Conservation (phyloP, 352 stramenopile species). For the Phytopythium litorale region DNA sequence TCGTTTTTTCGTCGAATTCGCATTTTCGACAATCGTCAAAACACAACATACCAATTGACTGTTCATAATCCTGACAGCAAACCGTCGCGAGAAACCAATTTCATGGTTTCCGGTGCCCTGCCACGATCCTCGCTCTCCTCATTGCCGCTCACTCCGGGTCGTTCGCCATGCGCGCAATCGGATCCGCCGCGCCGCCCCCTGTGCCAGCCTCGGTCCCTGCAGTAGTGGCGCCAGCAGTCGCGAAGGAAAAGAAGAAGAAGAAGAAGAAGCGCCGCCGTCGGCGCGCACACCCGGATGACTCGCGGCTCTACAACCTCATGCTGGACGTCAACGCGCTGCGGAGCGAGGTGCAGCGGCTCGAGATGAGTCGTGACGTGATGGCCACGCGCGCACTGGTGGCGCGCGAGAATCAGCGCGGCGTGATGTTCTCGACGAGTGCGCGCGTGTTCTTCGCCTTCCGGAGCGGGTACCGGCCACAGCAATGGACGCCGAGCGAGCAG, state of each 20-base stretch:
- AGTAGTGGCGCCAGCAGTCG: too few relatives aligned
- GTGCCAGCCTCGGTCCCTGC: background rate
- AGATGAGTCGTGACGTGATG: background rate
- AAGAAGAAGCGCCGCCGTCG: background rate
- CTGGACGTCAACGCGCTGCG: constrained; percentile 24
- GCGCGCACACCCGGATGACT: constrained; percentile 9
- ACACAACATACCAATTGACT: too few relatives aligned
- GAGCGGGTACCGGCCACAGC: background rate
- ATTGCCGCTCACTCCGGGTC: too few relatives aligned
- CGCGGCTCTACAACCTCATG: constrained; percentile 17
- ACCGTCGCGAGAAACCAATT: too few relatives aligned
- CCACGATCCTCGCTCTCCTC: too few relatives aligned
- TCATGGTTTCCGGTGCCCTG: too few relatives aligned
- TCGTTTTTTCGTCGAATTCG: too few relatives aligned
- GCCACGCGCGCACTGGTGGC: background rate
- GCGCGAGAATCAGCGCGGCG: too few relatives aligned
- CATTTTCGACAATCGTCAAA: too few relatives aligned
- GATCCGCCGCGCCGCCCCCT: background rate
- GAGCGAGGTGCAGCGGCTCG: constrained; percentile 13
- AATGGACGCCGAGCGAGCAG: background rate
- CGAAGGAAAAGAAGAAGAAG: too few relatives aligned
- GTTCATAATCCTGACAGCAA: too few relatives aligned
- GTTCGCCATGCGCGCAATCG: background rate
- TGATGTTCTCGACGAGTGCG: background rate
- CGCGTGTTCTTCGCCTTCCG: background rate